Conservation (phyloP, 768 basidiomycete genomes). For the Daedaleopsis sinensis region DNA sequence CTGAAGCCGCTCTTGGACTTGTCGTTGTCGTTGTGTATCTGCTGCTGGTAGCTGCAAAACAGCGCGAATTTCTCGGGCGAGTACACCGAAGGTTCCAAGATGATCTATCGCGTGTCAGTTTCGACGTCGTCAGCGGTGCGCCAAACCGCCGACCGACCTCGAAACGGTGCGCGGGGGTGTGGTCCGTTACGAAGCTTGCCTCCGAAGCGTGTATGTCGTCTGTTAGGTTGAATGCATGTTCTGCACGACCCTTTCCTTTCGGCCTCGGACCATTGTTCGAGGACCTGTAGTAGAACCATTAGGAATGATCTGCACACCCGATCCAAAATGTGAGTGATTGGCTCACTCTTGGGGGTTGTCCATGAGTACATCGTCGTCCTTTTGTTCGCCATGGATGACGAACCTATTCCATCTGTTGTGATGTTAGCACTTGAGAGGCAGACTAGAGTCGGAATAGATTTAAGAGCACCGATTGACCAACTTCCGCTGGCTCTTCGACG, state of each 20-base stretch:
- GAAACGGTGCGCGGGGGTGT: constrained; percentile 52
- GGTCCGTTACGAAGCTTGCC: constrained; percentile 32
- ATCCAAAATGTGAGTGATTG: neutral
- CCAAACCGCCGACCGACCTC: constrained; percentile 44
- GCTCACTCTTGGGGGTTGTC: constrained; percentile 8
- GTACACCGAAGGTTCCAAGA: constrained; percentile 74
- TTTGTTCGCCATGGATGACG: constrained; percentile 41
- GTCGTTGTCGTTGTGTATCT: constrained; percentile 73
- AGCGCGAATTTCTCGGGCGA: constrained; percentile 82
- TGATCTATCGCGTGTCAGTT: constrained; percentile 50
- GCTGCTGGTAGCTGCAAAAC: constrained; percentile 74
- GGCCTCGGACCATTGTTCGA: neutral
- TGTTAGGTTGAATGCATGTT: constrained; percentile 42
- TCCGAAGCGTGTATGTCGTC: constrained; percentile 63
- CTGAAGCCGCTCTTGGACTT: constrained; percentile 57
- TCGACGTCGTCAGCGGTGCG: neutral
- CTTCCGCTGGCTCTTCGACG: constrained; percentile 76
- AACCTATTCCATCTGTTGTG: constrained; percentile 71
- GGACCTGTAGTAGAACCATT: neutral
- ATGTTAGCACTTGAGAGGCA: neutral
- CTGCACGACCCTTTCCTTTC: constrained; percentile 2
- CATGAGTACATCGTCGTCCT: constrained; percentile 33
- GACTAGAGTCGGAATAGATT: neutral
- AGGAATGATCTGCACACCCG: neutral
- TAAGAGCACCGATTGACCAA: constrained; percentile 64